These are phyloP conservation scores for Exophiala spinifera DNA, from an alignment of 2,329 filamentous ascomycete species.

Conservation along the genomic window DNA sequence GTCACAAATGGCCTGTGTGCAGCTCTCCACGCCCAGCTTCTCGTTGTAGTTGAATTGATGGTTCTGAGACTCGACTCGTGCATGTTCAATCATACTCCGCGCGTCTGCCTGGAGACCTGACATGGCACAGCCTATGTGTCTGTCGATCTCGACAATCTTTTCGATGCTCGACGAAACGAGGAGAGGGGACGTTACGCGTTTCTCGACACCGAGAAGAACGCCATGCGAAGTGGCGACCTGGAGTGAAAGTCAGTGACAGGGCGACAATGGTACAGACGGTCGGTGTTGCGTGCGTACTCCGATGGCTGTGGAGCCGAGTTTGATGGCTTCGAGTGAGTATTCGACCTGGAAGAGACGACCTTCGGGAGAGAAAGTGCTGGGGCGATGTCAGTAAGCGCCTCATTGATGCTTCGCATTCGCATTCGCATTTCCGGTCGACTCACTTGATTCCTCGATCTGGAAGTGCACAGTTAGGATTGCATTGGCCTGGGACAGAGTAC, in stretches of 20 bases:
- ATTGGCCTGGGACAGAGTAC: background rate
- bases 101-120: constrained; percentile 96
- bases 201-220: constrained; percentile 95
- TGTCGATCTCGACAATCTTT: constrained; percentile 99
- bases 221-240: constrained; percentile 87
- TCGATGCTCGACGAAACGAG: constrained; percentile 97
- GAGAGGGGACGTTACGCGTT: constrained; percentile 95
- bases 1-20: constrained; percentile 98
- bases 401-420: too few relatives aligned
- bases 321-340: constrained; percentile 99
- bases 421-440: constrained; percentile 34
- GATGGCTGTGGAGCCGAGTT: constrained; percentile 97
- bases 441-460: constrained; percentile 97
- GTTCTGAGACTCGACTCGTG: constrained; percentile 93
- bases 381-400: constrained; percentile 24
- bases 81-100: constrained; percentile 96
- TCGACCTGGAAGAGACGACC: constrained; percentile 99
- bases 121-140: constrained; percentile 99
- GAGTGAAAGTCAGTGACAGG: constrained; percentile 4
- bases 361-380: constrained; percentile 97
- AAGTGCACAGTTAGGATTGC: constrained; percentile 37
- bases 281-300: constrained; percentile 57
- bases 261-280: background rate
- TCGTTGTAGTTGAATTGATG: constrained; percentile 99
- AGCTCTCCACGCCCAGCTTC: constrained; percentile 90